Conservation (phyloP, 176 grass and related monocot genomes). For the Ampelocalamus luodianensis region DNA sequence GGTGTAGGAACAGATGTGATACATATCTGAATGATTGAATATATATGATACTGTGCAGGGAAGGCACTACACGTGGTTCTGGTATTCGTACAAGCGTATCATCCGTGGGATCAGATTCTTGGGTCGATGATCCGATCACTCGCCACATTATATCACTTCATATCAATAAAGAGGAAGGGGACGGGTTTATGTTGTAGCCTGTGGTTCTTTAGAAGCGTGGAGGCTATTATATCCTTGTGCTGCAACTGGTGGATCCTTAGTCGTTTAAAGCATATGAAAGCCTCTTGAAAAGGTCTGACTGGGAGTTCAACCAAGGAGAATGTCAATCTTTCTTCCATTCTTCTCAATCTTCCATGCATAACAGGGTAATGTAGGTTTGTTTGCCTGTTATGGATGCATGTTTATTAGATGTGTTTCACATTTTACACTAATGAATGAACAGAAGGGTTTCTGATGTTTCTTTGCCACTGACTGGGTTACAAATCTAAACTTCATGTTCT, state of each 20-base stretch:
- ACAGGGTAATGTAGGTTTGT: constrained; percentile 98
- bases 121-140: constrained; percentile 88
- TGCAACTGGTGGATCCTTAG: constrained; percentile 74
- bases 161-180: constrained; percentile 50
- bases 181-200: constrained; percentile 75
- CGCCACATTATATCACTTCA: constrained; percentile 74
- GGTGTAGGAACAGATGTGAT: background rate
- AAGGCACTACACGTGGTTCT: constrained; percentile 74
- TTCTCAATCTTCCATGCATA: constrained; percentile 93
- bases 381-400: constrained; percentile 28
- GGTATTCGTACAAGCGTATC: constrained; percentile 67
- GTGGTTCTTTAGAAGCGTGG: constrained; percentile 76
- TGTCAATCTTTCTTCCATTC: constrained; percentile 72
- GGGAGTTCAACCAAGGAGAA: constrained; percentile 74
- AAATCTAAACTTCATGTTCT: too few relatives aligned
- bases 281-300: constrained; percentile 67
- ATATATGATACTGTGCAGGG: constrained; percentile 50
- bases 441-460: too few relatives aligned
- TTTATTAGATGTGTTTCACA: constrained; percentile 21
- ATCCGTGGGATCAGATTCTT: constrained; percentile 72
- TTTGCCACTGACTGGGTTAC: too few relatives aligned
- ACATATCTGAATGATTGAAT: constrained; percentile 12
- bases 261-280: constrained; percentile 64
- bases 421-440: background rate
- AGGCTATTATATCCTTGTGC: constrained; percentile 72